Base-by-base conservation (phyloP, 768 basidiomycete species). In the Leccinum subtestaceum region DNA sequence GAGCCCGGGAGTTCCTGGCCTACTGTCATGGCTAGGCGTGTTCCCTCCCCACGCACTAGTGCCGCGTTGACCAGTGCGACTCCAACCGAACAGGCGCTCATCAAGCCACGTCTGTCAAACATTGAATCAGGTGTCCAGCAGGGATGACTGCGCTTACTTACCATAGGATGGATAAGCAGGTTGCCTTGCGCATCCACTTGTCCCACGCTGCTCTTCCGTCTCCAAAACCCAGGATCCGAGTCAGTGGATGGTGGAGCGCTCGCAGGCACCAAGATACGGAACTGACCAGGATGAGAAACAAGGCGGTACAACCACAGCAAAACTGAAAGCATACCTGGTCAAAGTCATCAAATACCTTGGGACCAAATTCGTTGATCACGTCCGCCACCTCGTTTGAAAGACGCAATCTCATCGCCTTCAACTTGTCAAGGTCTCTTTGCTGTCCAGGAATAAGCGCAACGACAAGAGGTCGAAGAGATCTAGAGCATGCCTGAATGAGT, bases 81-180 rank as follows among this genome's bases (percentile, higher is more conserved):
- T 87, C 94, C 92, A 96, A 47, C 94, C 95, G 69, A 96, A 97
- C 25, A 97, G 80, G 8, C 91, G 86, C 74, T 96, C 95, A 71
- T 97, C 94, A 15, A 96, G 81, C 93, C 93, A 96, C 13, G 89
- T 87, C 78, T 84, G 68, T 27, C 51, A 45, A 29, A 19, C n/a
- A 57, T 48, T 25, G 49, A 63, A 36, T 32, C 32, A 47, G 45
- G 31, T 36, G 36, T 29, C 54, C 25, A 4, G 49, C n/a, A 46
- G 32, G 36, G 9, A 50, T 4, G 25, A 48, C 23, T 8, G 31
- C 71, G 70, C 7, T 74, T 61, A 74, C 82, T 76, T 50, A 80
- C 77, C 89, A 96, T 94, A 0, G 94, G 94, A 74, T 97, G 93
- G 13, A 86, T 89, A 34, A 95, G 80, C 29, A 93, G 82, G 53